phyloP scores from a whole-genome alignment of 306 rosid genomes.

The Lagenaria siceraria region DNA sequence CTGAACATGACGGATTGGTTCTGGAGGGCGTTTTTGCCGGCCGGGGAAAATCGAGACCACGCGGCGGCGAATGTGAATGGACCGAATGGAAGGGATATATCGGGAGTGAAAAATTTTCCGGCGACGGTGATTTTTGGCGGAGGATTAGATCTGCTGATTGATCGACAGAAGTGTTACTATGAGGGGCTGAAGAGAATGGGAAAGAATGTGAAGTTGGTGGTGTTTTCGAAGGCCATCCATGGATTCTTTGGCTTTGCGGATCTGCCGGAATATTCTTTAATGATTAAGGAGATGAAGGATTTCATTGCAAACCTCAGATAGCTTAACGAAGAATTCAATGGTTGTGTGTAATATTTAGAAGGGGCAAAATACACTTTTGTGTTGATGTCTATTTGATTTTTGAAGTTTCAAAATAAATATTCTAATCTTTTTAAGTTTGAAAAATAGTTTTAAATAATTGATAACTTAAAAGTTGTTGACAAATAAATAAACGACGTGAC shows the following conservation, averaged over 20 bases:
- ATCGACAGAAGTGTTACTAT: slow-evolving; percentile 14
- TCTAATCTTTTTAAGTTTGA: no score
- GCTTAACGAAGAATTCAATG: no score
- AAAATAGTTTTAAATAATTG: no score
- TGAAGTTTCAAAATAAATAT: no score
- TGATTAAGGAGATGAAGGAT: background rate
- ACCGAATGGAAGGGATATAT: slow-evolving; percentile 7
- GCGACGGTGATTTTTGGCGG: slow-evolving; percentile 9
- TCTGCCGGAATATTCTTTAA: background rate
- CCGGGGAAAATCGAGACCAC: slow-evolving; percentile 15
- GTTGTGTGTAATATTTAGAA: no score
- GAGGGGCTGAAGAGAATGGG: slow-evolving; percentile 12
- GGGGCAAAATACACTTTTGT: no score
- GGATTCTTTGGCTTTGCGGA: slow-evolving; percentile 1
- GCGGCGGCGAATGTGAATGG: slow-evolving; percentile 14
- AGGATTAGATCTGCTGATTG: slow-evolving; percentile 19
- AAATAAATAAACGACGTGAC: no score
- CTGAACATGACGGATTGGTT: slow-evolving; percentile 2
- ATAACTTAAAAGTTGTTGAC: no score
- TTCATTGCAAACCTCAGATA: background rate
- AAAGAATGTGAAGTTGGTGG: slow-evolving; percentile 13
- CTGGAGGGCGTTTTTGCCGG: slow-evolving; percentile 21
- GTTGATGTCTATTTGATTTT: no score
- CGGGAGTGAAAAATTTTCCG: slow-evolving; percentile 7
- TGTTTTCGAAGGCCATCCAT: slow-evolving; percentile 12